Base-by-base conservation (phyloP, 441 rosid species). In the Pelargonium citronellum region DNA sequence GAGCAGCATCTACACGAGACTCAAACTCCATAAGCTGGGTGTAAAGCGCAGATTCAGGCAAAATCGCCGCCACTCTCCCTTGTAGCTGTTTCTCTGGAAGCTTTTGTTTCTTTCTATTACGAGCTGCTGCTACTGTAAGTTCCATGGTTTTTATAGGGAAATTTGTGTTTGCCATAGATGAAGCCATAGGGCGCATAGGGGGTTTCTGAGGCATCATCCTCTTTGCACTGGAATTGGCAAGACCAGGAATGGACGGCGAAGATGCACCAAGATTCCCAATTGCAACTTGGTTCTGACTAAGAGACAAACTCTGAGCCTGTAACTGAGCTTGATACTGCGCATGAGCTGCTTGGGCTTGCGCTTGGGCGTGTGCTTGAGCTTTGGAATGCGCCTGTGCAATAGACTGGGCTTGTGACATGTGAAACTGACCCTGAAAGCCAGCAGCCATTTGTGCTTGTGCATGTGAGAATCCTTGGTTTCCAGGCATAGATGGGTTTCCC, bases 1-100 rank as follows among this genome's bases (percentile, higher is more conserved):
- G 78, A 10, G 92, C 93, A 75, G 94, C 87, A 89, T 90, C 98
- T 1, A 91, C 89, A 39, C 91, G 85, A 24, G 92, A 75, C 85
- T 94, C 98, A 71, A 88, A 91, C 82, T 94, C 98, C 64, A 94
- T 93, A 72, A 94, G 87, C 82, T 91, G 98, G 5, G 97, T 91
- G 74, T 94, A 94, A 41, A 91, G 75, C 64, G 96, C 96, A 73
- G 98, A 94, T 80, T 94, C 97, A 0, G 98, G 98, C 44, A 94
- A 82, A 79, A 94, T 85, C 0, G 96, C 91, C 0, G 98, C 96
- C 67, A 91, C 93, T 66, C 89, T 83, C 16, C 91, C 93, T 49
- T 86, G 96, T 51, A 91, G 74, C 24, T 91, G 91, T 82, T 87
- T 91, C 69, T 91, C 97, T 0, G 95, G 93, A 70, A 87, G 84